Conservation (phyloP, 495 filamentous ascomycete genomes). For the Staphylotrichum tortipilum region DNA sequence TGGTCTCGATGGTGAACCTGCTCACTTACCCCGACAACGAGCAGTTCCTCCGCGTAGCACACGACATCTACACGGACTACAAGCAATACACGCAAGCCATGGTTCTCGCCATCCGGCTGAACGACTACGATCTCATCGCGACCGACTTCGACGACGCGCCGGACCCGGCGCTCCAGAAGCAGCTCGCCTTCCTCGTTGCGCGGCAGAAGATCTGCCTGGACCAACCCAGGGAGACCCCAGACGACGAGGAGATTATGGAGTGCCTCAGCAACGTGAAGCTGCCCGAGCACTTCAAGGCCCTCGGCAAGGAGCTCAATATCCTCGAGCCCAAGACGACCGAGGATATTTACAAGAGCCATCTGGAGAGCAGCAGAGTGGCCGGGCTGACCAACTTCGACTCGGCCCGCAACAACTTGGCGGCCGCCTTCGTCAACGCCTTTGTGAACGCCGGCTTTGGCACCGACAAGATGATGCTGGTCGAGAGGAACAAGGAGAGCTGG, state of each 20-base stretch:
- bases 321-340: slow-evolving; percentile 94
- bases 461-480: slow-evolving; percentile 94
- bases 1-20: slow-evolving; percentile 97
- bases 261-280: slow-evolving; percentile 81
- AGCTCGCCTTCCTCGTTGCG: slow-evolving; percentile 88
- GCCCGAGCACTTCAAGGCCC: slow-evolving; percentile 82
- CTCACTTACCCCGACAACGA: slow-evolving; percentile 96
- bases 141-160: slow-evolving; percentile 68
- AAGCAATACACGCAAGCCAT: slow-evolving; percentile 89
- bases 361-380: slow-evolving; percentile 86
- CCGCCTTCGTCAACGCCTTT: slow-evolving; percentile 93
- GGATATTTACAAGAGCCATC: slow-evolving; percentile 98
- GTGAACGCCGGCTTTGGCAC: slow-evolving; percentile 91
- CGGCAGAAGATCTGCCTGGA: slow-evolving; percentile 86
- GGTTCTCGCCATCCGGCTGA: slow-evolving; percentile 85
- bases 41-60: slow-evolving; percentile 81
- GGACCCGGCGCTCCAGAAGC: slow-evolving; percentile 78
- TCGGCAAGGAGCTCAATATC: slow-evolving; percentile 94
- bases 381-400: slow-evolving; percentile 92
- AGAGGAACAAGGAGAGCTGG: slow-evolving; percentile 77
- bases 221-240: slow-evolving; percentile 41
- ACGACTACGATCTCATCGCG: slow-evolving; percentile 72
- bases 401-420: slow-evolving; percentile 88
- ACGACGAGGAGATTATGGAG: slow-evolving; percentile 66
- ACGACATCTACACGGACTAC: slow-evolving; percentile 85